Evolutionary conservation across 306 rosid species (phyloP), one percentile per base, ranked within the genome.

Genomic region (Delonix regia): DNA sequence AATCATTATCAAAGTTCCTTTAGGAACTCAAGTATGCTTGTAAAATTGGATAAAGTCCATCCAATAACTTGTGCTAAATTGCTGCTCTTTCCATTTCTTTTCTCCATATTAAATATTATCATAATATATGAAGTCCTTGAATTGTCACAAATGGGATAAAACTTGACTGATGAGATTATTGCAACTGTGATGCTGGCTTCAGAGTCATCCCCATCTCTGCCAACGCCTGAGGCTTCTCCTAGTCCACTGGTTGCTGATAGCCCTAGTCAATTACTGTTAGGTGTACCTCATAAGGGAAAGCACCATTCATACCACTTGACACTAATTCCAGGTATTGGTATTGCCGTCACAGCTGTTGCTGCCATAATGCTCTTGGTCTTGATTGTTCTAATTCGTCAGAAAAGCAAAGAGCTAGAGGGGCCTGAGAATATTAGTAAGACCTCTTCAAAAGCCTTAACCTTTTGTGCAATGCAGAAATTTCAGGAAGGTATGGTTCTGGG

Each of bases 351-450:
- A 41, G 93, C 85, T 61, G 71, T 76, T 77, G 94, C 99, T 73
- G 85, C 90, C 82, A 67, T 80, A 78, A 84, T 89, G 88, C 87
- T 96, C 39, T 65, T 85, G 44, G 88, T 96, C 83, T 85, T 96
- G 90, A 78, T 96, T 74, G 79, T 91, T 86, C 93, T 96, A 76
- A 96, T 96, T 73, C 91, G 87, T 72, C 87, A 84, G 71, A 96
- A 91, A 86, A 91, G 79, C 76, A 87, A 76, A 91, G 98, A 93
- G 87, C 89, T 93, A 56, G 87, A 84, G 55, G 92, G 78, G 47
- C 83, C 90, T 69, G 91, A 86, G 64, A 83, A 77, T 59, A 36
- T 71, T 25, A 87, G 90, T 64, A 83, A 87, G 78, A 41, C 84
- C 73, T 68, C 82, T 39, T 85, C 93, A 13, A 95, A 90, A 87